Conservation (phyloP, 805 yeast species). For the Wickerhamiella siamensis region DNA sequence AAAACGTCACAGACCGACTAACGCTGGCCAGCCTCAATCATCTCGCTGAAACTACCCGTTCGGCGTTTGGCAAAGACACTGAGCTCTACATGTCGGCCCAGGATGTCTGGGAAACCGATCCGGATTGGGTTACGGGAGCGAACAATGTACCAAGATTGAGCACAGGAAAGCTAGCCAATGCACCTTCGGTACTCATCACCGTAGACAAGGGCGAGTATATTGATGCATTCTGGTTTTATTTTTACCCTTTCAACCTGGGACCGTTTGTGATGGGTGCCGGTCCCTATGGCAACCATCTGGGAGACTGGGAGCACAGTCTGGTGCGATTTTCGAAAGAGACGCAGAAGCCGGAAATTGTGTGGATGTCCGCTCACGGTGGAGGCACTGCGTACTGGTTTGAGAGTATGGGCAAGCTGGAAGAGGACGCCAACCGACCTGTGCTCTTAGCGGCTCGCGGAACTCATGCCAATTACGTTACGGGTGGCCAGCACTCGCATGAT, state of each 20-base stretch:
- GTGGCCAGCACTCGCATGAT: constrained; percentile 92
- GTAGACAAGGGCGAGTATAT: constrained; percentile 90
- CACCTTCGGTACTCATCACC: constrained; percentile 69
- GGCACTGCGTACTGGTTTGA: constrained; percentile 76
- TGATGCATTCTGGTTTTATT: constrained; percentile 93
- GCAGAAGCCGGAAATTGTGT: constrained; percentile 66
- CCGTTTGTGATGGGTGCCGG: constrained; percentile 97
- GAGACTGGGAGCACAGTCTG: constrained; percentile 95
- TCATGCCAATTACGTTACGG: constrained; percentile 92
- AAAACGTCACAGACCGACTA: constrained; percentile 24
- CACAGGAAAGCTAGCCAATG: constrained; percentile 56
- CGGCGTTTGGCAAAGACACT: constrained; percentile 21
- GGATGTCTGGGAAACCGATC: constrained; percentile 55
- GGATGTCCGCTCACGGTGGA: constrained; percentile 99
- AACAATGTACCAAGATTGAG: constrained; percentile 52
- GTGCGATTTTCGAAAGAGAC: constrained; percentile 52
- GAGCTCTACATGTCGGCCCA: constrained; percentile 46
- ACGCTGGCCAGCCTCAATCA: constrained; percentile 8
- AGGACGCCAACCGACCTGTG: constrained; percentile 42
- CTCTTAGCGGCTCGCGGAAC: constrained; percentile 90
- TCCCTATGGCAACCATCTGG: constrained; percentile 93
- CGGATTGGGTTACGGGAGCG: constrained; percentile 75
- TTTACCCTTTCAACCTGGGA: constrained; percentile 85
- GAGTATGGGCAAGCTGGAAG: constrained; percentile 40
- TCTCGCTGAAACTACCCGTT: constrained; percentile 12